Evolutionary conservation across 208 protist genomes (phyloP).

Genomic region (Trypanosoma rangeli): DNA sequence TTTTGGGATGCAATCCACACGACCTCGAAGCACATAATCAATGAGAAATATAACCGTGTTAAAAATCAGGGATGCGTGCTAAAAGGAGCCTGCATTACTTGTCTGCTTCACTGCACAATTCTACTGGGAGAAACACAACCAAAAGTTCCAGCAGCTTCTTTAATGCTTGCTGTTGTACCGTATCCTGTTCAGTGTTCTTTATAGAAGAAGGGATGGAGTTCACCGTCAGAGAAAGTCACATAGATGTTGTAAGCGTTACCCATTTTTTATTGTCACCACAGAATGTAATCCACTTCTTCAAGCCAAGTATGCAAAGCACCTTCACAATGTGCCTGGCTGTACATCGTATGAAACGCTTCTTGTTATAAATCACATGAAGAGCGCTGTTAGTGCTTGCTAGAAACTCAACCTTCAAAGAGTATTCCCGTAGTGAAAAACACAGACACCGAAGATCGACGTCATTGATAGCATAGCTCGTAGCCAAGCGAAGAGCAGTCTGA

Average conservation of each 20-base stretch:
- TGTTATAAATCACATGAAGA: background rate
- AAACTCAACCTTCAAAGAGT: background rate
- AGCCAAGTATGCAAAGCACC: background rate
- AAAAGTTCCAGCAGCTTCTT: constrained; percentile 8
- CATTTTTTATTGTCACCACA: constrained; percentile 2
- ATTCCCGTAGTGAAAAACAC: background rate
- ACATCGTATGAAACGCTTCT: background rate
- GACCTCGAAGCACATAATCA: background rate
- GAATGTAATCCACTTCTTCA: background rate
- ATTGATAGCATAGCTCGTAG: background rate
- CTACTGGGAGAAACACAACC: constrained; percentile 6
- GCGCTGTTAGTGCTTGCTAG: background rate
- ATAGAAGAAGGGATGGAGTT: background rate
- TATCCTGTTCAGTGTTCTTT: background rate
- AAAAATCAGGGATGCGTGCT: background rate
- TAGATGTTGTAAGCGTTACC: constrained; percentile 2
- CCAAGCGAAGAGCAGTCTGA: background rate
- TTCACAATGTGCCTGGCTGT: constrained; percentile 10
- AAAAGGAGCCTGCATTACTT: background rate
- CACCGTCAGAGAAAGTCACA: background rate
- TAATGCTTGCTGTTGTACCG: background rate
- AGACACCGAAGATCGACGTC: constrained; percentile 13
- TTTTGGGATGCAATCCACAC: background rate
- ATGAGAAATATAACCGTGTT: background rate
- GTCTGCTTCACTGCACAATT: background rate